phyloP scores from a whole-genome alignment of 768 basidiomycete genomes.

The Dioszegia hungarica region DNA sequence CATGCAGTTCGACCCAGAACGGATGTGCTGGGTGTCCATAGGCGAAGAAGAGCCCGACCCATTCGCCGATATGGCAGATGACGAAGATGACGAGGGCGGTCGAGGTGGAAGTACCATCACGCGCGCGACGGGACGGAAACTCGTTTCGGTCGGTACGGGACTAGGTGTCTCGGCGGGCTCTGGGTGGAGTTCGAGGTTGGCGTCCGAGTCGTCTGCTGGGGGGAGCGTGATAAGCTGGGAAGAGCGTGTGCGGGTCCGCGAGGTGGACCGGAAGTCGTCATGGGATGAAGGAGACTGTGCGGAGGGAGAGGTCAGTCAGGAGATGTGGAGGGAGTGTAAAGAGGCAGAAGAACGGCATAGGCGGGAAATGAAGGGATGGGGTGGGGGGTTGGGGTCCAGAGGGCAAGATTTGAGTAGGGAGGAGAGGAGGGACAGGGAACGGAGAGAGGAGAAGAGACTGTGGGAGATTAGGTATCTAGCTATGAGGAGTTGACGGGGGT shows the following conservation, averaged over 20 bases:
- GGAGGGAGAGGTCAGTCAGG: conserved; percentile 57
- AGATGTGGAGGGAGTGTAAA: conserved; percentile 66
- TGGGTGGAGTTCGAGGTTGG: conserved; percentile 19
- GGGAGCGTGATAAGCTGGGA: conserved; percentile 5
- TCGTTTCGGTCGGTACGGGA: not conserved
- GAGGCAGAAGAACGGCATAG: conserved; percentile 77
- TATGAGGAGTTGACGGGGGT: conserved; percentile 20
- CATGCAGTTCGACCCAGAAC: conserved; percentile 93
- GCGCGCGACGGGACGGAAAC: conserved; percentile 1
- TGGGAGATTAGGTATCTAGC: conserved; percentile 47
- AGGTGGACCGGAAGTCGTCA: not conserved
- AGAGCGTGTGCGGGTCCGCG: not conserved
- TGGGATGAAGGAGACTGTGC: not conserved
- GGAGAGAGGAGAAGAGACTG: conserved; percentile 42
- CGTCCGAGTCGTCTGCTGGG: conserved; percentile 24
- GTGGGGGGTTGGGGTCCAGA: not conserved
- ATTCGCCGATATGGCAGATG: conserved; percentile 88
- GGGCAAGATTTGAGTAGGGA: not conserved
- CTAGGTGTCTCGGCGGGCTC: not conserved
- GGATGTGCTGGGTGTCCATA: conserved; percentile 84
- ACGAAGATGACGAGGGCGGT: conserved; percentile 66
- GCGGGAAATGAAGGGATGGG: conserved; percentile 79
- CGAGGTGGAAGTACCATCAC: conserved; percentile 10
- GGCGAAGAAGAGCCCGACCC: conserved; percentile 91
- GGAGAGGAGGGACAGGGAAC: conserved; percentile 24